Base-by-base conservation (phyloP, 331 rosid genomes). In the Malus hybrid region DNA sequence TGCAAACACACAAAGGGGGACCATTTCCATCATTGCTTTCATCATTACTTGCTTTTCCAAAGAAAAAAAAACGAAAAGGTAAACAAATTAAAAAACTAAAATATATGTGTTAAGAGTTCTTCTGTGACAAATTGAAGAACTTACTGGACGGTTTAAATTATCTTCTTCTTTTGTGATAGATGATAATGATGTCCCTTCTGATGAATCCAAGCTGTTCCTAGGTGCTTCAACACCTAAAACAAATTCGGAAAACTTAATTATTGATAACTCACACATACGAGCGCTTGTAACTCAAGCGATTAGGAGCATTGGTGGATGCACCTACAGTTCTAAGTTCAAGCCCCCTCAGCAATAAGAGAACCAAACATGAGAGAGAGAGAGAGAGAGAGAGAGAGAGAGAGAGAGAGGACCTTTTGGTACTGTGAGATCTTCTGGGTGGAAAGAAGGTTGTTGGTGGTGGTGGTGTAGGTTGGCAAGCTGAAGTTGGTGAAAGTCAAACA, bases 191-290 rank as follows among this genome's bases (percentile, higher is more conserved):
- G 80, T 34, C 32, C 80, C 83, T 32, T 88, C 88, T 56, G 87
- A 90, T 81, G 68, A 72, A 72, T 88, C 89, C 88, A 91, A 77
- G 83, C 95, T 90, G 80, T 88, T 94, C 81, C 96, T 79, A 50
- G 97, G 97, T 42, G 96, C 96, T 81, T 88, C 92, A 77, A 78
- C 42, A 39, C 98, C 98, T 90, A 84, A 69, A 33, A 11, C 13
- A n/a, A 8, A 18, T 52, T 19, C 28, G 64, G 54, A 78, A 39
- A 79, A 61, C 52, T 65, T 6, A 65, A 20, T 39, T 39, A 39
- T 9, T 39, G 0, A 9, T 39, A 39, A 9, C 44, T 39, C 44
- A 39, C 12, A 39, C 44, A 9, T 39, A 39, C 4, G 12, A 39
- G 44, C 44, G 44, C 44, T 39, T 9, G 44, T 39, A 39, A 39